Percentiles rank a stretch among this genome's conserved stretches.
phyloP scores from a whole-genome alignment of 805 yeast species.

The Sugiyamaella smithiae region DNA sequence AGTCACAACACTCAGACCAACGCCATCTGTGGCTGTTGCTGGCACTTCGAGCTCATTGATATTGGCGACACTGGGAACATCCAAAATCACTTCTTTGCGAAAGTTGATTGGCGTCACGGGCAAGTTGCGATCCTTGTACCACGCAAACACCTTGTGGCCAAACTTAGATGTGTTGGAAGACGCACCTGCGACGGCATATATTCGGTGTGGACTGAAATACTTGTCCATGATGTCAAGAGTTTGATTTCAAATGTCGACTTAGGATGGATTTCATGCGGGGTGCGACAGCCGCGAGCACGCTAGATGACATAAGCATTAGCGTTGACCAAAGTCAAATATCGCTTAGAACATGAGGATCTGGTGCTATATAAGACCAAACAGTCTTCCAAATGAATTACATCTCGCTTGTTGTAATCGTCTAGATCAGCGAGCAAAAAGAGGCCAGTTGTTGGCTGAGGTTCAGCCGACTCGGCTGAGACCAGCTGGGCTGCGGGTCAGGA shows the following conservation, averaged over 20 bases:
- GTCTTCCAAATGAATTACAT: too few relatives aligned
- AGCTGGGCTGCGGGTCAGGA: too few relatives aligned
- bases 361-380: too few relatives aligned
- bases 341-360: too few relatives aligned
- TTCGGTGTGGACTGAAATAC: constrained; percentile 52
- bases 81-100: constrained; percentile 46
- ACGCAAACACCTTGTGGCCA: constrained; percentile 64
- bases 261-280: constrained; percentile 15
- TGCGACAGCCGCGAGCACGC: neutral
- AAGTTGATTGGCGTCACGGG: constrained; percentile 70
- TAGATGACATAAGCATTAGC: too few relatives aligned
- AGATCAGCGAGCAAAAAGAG: too few relatives aligned
- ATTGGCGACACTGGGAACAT: constrained; percentile 36
- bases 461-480: too few relatives aligned
- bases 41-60: constrained; percentile 27
- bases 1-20: constrained; percentile 63
- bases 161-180: constrained; percentile 60
- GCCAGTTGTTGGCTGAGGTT: too few relatives aligned
- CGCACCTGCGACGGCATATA: constrained; percentile 71
- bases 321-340: too few relatives aligned
- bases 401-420: too few relatives aligned
- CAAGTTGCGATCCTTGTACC: constrained; percentile 60
- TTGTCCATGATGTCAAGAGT: constrained; percentile 27
- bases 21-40: constrained; percentile 34
- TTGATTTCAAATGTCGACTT: neutral